These are phyloP conservation scores for Cicer yamashitae DNA, from an alignment of 306 rosid species.

Conservation along the genomic window DNA sequence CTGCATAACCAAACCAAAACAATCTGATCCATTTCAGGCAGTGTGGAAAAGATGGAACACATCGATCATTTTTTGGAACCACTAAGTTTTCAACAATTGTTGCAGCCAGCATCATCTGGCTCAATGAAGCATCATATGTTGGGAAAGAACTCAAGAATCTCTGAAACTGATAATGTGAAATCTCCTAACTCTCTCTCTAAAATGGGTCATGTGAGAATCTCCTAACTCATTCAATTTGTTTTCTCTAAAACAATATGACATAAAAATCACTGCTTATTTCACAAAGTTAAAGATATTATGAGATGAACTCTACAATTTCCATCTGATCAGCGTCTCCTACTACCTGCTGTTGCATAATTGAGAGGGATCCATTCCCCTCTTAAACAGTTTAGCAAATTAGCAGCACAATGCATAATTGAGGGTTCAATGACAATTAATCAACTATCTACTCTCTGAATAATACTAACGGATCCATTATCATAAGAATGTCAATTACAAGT, in stretches of 20 bases:
- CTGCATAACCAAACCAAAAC: not conserved
- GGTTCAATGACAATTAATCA: not conserved
- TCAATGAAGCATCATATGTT: not conserved
- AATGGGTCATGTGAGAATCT: not conserved
- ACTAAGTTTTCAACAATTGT: not conserved
- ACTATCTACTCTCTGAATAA: not conserved
- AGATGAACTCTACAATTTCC: not conserved
- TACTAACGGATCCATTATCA: not conserved
- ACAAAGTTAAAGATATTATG: not conserved
- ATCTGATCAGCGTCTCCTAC: not conserved
- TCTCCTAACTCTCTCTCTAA: not conserved
- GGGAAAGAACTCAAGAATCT: not conserved
- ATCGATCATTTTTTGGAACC: not conserved
- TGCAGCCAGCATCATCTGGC: constrained; percentile 10
- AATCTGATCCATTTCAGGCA: not conserved
- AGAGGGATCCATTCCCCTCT: not conserved
- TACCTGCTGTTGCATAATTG: not conserved
- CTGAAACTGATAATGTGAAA: too few species aligned
- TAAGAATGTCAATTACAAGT: not conserved
- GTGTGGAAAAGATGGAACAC: not conserved
- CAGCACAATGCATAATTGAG: not conserved
- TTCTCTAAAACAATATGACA: too few species aligned
- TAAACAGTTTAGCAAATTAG: not conserved
- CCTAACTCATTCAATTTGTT: not conserved
- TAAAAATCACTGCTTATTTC: not conserved